Base-by-base conservation (phyloP, 768 basidiomycete genomes). In the Albatrellus ellisii region DNA sequence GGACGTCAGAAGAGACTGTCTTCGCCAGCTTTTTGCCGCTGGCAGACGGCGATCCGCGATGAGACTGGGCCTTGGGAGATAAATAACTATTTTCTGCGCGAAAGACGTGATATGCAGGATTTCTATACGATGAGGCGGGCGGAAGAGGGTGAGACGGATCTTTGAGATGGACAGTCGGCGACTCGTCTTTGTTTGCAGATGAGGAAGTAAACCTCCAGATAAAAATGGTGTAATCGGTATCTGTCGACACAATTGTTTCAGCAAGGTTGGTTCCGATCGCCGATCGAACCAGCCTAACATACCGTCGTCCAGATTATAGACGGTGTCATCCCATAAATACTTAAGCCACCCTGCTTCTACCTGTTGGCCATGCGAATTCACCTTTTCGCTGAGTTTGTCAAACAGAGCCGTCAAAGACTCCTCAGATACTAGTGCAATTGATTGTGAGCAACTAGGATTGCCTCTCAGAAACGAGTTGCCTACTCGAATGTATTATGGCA, bases 231-330 rank as follows among this genome's bases (percentile, higher is more conserved):
- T 91, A 89, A 62, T 97, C 90, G 9, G 84, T 78, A 29, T 87
- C 90, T 80, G 52, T 24, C 21, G 4, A 7, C 17, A 12, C 20
- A 8, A n/a, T n/a, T n/a, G n/a, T n/a, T n/a, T n/a, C n/a, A n/a
- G n/a, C n/a, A n/a, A n/a, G n/a, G n/a, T n/a, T n/a, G n/a, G n/a
- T n/a, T n/a, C n/a, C n/a, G n/a, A n/a, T n/a, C n/a, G n/a, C n/a
- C n/a, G n/a, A n/a, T n/a, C n/a, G n/a, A n/a, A n/a, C n/a, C n/a
- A 27, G 17, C 27, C 14, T 10, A 35, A 47, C 51, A 14, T 39
- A 83, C 90, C 90, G 54, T 97, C 91, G 56, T 94, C 88, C 9
- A 97, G 62, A 54, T 84, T 82, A 86, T 86, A 95, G 37, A 86
- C 58, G 0, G 75, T 65, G 11, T 77, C 73, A 49, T 77, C 76